phyloP scores from a whole-genome alignment of 2,329 filamentous ascomycete species.

The Biscogniauxia sp. region DNA sequence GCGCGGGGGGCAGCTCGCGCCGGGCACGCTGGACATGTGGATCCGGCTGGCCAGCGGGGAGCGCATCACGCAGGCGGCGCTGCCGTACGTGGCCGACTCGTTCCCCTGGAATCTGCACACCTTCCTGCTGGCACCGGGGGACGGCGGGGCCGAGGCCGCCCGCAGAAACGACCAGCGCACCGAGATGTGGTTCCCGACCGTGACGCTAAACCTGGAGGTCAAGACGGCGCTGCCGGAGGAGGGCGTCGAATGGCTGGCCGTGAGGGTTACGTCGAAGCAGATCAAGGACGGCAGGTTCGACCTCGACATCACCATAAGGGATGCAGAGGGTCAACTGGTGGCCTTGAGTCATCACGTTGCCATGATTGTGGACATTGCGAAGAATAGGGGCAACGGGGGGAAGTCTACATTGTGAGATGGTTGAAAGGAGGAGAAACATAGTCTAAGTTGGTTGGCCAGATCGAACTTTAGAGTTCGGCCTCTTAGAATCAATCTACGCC shows the following conservation, averaged over 20 bases:
- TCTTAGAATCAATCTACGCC: no score
- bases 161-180: conserved; percentile 1
- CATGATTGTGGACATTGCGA: conserved; percentile 59
- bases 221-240: conserved; percentile 68
- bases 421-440: no score
- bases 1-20: conserved; percentile 2
- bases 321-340: conserved; percentile 62
- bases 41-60: conserved; percentile 53
- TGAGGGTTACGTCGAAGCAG: conserved; percentile 62
- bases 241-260: conserved; percentile 71
- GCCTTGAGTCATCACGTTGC: conserved; percentile 67
- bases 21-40: conserved; percentile 59
- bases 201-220: conserved; percentile 72
- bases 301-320: conserved; percentile 66
- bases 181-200: conserved; percentile 70
- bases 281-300: conserved; percentile 73
- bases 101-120: conserved; percentile 61
- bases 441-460: no score
- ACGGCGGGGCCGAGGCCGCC: background rate
- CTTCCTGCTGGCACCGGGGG: conserved; percentile 21
- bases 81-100: conserved; percentile 62
- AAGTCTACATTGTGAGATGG: background rate
- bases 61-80: conserved; percentile 56
- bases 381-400: conserved; percentile 45
- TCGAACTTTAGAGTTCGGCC: no score